Base-by-base conservation (phyloP, 1,284 basidiomycete species). In the Boletus chippewaensis region DNA sequence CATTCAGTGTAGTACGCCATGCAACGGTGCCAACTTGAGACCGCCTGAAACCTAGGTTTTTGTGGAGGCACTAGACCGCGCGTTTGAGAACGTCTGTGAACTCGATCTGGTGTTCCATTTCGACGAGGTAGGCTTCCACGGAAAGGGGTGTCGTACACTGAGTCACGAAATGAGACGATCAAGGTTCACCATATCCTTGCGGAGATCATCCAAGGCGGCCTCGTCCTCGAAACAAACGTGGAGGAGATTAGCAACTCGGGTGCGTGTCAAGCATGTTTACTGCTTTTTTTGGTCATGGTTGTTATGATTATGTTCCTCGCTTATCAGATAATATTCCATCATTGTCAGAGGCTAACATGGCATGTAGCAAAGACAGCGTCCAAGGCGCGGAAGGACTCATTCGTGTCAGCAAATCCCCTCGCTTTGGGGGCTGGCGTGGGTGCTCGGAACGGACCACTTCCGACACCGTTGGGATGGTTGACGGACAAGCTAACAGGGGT, bases 1-100 rank as follows among this genome's bases (percentile, higher is more conserved):
- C 42, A 18, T 34, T 32, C 28, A 11, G 43, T 34, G 18, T n/a
- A 29, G 18, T n/a, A 29, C 26, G 10, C 44, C 40, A 13, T 45
- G 28, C 35, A 28, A 51, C n/a, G 26, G 36, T 52, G 15, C 26
- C 32, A n/a, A 35, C 34, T 16, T 16, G 8, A 35, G 40, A 45
- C 49, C 22, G 22, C 22, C 22, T 24, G 22, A 24, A 24, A 35
- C 13, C 45, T 52, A 81, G 92, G 95, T 99, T 11, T 94, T 99
- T 64, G 96, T 99, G 43, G 96, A 99, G 72, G 87, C 91, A 1
- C 76, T 99, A 26, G 96, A 99, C 68, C 78, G 92, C 41, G 86
- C 91, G 22, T 99, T 99, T 65, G 94, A 97, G 73, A 98, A 98
- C 63, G 96, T 99, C 0, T 99, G 96, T 73, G 96, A 99, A 71